Evolutionary conservation across 352 stramenopile genomes (phyloP).

Genomic region (Globisporangium emineosum): DNA sequence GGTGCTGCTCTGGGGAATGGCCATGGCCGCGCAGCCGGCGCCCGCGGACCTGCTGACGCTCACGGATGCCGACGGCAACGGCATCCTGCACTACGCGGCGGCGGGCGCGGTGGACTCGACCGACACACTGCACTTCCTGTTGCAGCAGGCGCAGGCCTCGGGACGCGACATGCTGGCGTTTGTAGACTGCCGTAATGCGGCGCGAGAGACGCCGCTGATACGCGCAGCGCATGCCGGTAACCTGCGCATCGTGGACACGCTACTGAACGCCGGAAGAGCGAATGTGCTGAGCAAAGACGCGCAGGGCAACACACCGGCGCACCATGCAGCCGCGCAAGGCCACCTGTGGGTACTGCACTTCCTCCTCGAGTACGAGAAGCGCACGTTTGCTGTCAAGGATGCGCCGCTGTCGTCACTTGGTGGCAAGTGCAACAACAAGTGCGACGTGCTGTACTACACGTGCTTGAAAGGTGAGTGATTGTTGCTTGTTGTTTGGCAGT

Average conservation of each 20-base stretch:
- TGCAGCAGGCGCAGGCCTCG: slow-evolving; percentile 60
- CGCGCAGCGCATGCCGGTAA: slow-evolving; percentile 71
- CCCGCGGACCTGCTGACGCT: slow-evolving; percentile 48
- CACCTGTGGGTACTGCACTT: slow-evolving; percentile 78
- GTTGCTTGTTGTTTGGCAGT: neutral
- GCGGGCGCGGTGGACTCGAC: slow-evolving; percentile 37
- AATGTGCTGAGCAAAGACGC: slow-evolving; percentile 50
- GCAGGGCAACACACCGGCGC: slow-evolving; percentile 59
- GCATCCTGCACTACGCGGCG: slow-evolving; percentile 62
- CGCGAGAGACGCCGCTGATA: slow-evolving; percentile 74
- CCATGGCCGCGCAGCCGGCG: slow-evolving; percentile 55
- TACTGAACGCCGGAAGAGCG: slow-evolving; percentile 49
- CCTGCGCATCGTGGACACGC: slow-evolving; percentile 50
- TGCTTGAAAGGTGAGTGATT: slow-evolving; percentile 27
- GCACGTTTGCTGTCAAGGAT: neutral
- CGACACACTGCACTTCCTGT: slow-evolving; percentile 77
- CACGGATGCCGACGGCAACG: slow-evolving; percentile 48
- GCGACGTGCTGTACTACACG: slow-evolving; percentile 59
- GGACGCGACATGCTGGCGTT: slow-evolving; percentile 24
- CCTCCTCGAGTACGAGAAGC: slow-evolving; percentile 48
- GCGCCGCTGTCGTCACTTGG: slow-evolving; percentile 21
- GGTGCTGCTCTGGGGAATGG: slow-evolving; percentile 84
- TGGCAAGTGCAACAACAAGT: slow-evolving; percentile 30
- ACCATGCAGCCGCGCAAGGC: slow-evolving; percentile 66
- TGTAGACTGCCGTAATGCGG: slow-evolving; percentile 53